Conservation (phyloP, 768 basidiomycete species). For the Psilocybe sp. region DNA sequence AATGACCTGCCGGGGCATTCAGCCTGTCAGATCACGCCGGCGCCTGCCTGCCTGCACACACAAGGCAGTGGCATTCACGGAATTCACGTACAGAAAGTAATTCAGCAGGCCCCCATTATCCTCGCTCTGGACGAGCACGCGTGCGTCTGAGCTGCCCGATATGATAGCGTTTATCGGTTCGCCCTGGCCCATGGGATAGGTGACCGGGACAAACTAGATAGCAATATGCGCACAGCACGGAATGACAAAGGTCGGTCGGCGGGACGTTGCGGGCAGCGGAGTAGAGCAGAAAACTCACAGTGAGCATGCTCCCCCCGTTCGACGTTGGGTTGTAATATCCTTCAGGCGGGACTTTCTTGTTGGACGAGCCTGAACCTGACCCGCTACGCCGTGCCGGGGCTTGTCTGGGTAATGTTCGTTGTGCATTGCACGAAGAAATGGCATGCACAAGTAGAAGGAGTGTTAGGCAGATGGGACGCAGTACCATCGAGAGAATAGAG, state of each 20-base stretch:
- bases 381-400: too few relatives aligned
- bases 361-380: slow-evolving; percentile 8
- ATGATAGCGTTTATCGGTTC: slow-evolving; percentile 88
- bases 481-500: too few relatives aligned
- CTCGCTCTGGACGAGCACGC: slow-evolving; percentile 60
- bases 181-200: slow-evolving; percentile 71
- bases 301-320: slow-evolving; percentile 67
- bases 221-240: background rate
- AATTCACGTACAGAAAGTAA: slow-evolving; percentile 68
- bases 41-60: background rate
- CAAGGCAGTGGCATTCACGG: background rate
- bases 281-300: slow-evolving; percentile 43
- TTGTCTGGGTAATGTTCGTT: too few relatives aligned
- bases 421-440: too few relatives aligned
- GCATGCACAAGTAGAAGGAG: too few relatives aligned
- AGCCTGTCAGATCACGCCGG: background rate
- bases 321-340: slow-evolving; percentile 61
- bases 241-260: background rate
- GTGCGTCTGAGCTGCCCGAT: slow-evolving; percentile 68
- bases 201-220: slow-evolving; percentile 47
- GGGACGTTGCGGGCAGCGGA: background rate
- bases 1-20: slow-evolving; percentile 47
- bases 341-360: slow-evolving; percentile 39
- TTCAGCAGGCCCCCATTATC: slow-evolving; percentile 74
- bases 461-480: too few relatives aligned